phyloP scores from a whole-genome alignment of 345 rosid species.

The Cardiospermum halicacabum region DNA sequence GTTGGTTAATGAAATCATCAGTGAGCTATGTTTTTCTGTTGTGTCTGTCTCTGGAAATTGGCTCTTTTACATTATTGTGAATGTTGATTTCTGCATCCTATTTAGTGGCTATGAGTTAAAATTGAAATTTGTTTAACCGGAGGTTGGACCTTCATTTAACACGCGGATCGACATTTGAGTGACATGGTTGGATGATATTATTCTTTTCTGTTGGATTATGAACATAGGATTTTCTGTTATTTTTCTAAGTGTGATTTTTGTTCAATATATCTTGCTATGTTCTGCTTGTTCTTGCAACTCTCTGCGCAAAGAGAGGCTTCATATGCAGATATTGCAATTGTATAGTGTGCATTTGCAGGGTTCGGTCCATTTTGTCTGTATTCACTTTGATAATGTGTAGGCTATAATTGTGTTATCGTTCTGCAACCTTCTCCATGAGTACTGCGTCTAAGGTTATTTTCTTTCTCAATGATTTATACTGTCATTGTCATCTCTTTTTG shows the following conservation, averaged over 20 bases:
- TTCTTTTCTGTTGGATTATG: neutral
- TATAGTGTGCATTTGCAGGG: constrained; percentile 11
- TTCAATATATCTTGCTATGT: neutral
- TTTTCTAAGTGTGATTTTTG: neutral
- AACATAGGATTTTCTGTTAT: neutral
- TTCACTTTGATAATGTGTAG: neutral
- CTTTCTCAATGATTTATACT: neutral
- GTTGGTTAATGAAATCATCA: constrained; percentile 84
- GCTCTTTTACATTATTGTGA: neutral
- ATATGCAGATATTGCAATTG: constrained; percentile 4
- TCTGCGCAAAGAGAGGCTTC: too few species aligned
- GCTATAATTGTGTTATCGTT: neutral
- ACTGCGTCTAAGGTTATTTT: neutral
- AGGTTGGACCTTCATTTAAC: neutral
- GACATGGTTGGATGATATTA: neutral
- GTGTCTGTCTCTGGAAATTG: constrained; percentile 26
- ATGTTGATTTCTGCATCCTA: neutral
- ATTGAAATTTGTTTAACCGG: neutral
- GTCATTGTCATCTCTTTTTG: neutral
- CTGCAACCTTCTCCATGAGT: neutral
- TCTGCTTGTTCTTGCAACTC: neutral
- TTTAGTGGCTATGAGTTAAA: neutral
- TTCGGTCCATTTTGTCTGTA: neutral
- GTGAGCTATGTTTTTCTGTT: constrained; percentile 73
- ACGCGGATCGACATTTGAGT: neutral